Percentiles rank a stretch among this genome's conserved stretches.
Conservation (phyloP, 2,329 filamentous ascomycete genomes). For the Calycina herbarum region DNA sequence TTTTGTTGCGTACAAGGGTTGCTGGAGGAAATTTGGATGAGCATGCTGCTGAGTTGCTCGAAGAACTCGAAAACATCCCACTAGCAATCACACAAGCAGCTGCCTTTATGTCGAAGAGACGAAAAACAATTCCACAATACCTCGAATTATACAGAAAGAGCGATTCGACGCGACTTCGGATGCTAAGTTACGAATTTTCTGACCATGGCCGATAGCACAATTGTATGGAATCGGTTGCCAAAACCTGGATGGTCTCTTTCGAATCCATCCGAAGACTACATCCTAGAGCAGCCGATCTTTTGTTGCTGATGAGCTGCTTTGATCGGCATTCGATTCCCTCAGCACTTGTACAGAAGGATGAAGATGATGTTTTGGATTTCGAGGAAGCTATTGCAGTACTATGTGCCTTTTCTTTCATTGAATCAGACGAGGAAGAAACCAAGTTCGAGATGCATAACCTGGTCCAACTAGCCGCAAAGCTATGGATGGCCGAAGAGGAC, state of each 20-base stretch:
- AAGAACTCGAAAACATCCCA: too few species aligned
- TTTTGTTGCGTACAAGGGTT: too few species aligned
- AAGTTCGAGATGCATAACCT: conserved; percentile 8
- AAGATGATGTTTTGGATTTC: conserved; percentile 7
- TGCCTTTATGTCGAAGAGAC: too few species aligned
- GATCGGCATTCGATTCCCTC: conserved; percentile 15
- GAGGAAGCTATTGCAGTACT: conserved; percentile 8
- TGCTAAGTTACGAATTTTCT: conserved; percentile 27
- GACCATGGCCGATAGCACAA: conserved; percentile 9
- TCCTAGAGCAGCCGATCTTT: conserved; percentile 18
- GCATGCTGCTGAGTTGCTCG: too few species aligned
- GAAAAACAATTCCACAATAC: too few species aligned
- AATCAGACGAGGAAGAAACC: not conserved
- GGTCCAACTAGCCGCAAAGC: conserved; percentile 6
- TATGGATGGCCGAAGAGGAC: not conserved
- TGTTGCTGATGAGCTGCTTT: conserved; percentile 24
- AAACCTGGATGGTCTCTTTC: conserved; percentile 40
- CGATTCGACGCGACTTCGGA: too few species aligned
- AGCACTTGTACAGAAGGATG: not conserved
- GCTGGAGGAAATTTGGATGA: too few species aligned
- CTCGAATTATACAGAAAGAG: too few species aligned
- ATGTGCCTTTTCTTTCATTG: conserved; percentile 9
- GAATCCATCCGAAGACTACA: conserved; percentile 35
- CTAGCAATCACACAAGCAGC: too few species aligned
- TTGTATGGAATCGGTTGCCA: conserved; percentile 32